These are phyloP conservation scores for Stylonectria norvegica DNA, from an alignment of 2,329 filamentous ascomycete genomes.

Conservation along the genomic window DNA sequence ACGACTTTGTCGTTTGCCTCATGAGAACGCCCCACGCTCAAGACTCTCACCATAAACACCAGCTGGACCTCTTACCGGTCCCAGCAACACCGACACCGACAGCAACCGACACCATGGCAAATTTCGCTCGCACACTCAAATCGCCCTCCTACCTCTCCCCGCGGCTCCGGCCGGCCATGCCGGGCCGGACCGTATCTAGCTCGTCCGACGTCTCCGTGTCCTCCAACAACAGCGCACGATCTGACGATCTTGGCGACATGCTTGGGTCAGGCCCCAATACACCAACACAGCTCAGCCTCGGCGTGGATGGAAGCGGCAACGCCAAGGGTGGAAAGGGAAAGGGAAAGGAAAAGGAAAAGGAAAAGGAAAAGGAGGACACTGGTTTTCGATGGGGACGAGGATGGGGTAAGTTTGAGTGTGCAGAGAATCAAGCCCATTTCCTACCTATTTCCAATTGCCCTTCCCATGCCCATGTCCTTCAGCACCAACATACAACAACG, in stretches of 20 bases:
- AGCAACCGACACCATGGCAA: constrained; percentile 39
- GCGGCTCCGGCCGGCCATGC: constrained; percentile 41
- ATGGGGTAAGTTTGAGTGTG: constrained; percentile 14
- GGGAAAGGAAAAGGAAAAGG: too few species aligned
- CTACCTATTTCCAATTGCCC: constrained; percentile 9
- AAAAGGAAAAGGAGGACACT: too few species aligned
- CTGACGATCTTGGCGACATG: constrained; percentile 31
- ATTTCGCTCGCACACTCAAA: constrained; percentile 48
- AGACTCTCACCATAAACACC: too few species aligned
- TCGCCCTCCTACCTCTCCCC: constrained; percentile 44
- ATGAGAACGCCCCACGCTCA: too few species aligned
- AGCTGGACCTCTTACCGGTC: neutral
- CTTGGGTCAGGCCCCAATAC: constrained; percentile 28
- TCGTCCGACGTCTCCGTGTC: constrained; percentile 44
- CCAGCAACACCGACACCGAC: constrained; percentile 4
- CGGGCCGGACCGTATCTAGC: constrained; percentile 43
- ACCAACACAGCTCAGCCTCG: constrained; percentile 19
- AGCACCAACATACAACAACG: too few species aligned
- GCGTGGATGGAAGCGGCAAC: too few species aligned
- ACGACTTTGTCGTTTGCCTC: too few species aligned
- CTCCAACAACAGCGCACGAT: constrained; percentile 26
- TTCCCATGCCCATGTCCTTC: too few species aligned
- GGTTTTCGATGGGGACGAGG: constrained; percentile 10
- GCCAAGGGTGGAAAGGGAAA: too few species aligned
- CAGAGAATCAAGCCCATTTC: constrained; percentile 14